A percentile compares a stretch with the other conserved stretches of the same genome.
These are phyloP conservation scores for Cercospora nicotianae DNA, from an alignment of 2,329 filamentous ascomycete genomes.

Conservation along the genomic window DNA sequence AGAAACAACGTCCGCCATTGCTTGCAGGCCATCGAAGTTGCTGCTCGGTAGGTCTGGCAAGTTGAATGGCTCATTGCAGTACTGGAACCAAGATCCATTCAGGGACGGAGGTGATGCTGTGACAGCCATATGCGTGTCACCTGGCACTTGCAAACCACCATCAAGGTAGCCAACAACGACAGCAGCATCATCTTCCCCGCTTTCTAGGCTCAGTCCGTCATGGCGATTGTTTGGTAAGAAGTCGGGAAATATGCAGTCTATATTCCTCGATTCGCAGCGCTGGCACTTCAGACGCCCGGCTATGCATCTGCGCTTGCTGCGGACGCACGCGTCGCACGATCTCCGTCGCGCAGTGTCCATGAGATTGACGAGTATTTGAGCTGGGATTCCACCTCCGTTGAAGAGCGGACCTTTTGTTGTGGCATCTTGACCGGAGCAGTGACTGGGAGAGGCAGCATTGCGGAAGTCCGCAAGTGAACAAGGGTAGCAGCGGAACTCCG, in stretches of 20 bases:
- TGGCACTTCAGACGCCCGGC: neutral
- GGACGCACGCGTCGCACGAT: neutral
- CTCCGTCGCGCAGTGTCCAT: neutral
- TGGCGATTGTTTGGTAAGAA: neutral
- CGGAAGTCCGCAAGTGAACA: neutral
- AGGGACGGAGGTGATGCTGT: neutral
- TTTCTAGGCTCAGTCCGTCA: neutral
- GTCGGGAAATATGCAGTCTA: neutral
- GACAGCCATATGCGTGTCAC: neutral
- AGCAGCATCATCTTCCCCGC: neutral
- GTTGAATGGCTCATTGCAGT: neutral
- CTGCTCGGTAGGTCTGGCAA: neutral
- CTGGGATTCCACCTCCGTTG: neutral
- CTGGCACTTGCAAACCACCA: neutral
- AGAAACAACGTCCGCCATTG: neutral
- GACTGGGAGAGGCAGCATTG: neutral
- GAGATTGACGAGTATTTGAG: neutral
- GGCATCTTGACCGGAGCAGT: neutral
- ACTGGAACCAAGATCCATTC: neutral
- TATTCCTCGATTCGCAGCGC: neutral
- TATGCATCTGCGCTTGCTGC: neutral
- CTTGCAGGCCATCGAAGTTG: neutral
- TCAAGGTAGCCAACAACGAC: neutral
- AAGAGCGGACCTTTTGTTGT: neutral
- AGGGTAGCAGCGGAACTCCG: neutral